Conservation (phyloP, 257 asterid genomes). For the Solanum bukasovii region DNA sequence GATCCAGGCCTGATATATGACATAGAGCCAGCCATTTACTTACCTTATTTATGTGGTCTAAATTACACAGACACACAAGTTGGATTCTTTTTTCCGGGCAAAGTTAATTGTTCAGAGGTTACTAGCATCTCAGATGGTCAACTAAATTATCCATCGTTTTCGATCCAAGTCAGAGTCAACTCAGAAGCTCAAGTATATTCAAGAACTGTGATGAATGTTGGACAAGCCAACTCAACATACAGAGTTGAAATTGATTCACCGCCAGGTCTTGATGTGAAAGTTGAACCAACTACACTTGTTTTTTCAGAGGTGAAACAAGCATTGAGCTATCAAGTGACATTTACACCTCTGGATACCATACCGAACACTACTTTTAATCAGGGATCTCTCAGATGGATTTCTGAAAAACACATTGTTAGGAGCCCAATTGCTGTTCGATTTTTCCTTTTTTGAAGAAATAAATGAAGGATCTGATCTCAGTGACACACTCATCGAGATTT, state of each 20-base stretch:
- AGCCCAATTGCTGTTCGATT: conserved; percentile 9
- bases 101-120: neutral
- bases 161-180: neutral
- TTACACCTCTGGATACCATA: neutral
- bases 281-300: conserved; percentile 4
- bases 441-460: neutral
- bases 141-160: conserved; percentile 30
- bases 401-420: conserved; percentile 5
- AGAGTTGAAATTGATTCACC: neutral
- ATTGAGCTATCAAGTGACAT: conserved; percentile 1
- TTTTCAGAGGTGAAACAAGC: conserved; percentile 4
- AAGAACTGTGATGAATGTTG: conserved; percentile 34
- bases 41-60: neutral
- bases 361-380: neutral
- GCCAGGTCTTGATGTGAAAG: conserved; percentile 1
- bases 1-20: neutral
- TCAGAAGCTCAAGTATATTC: conserved; percentile 3
- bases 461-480: neutral
- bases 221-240: conserved; percentile 17
- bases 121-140: conserved; percentile 9
- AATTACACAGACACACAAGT: neutral
- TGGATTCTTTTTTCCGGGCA: neutral
- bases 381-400: conserved; percentile 22
- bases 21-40: neutral
- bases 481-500: neutral